Conservation (phyloP, 2,329 filamentous ascomycete species). For the Neoarthrinium moseri region DNA sequence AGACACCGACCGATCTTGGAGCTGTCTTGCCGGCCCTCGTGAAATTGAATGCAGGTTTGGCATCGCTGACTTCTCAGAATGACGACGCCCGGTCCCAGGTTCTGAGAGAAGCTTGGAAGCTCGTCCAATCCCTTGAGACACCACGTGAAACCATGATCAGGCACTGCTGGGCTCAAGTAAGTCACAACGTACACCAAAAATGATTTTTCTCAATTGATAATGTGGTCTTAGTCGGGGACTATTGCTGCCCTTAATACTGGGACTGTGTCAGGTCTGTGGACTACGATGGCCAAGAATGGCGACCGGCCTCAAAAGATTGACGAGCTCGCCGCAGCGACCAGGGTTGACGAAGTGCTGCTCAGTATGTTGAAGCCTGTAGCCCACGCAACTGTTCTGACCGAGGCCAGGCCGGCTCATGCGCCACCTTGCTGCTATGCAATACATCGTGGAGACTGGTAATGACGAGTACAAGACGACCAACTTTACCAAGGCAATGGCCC, state of each 20-base stretch:
- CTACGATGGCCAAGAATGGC: slow-evolving; percentile 28
- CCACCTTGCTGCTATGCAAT: slow-evolving; percentile 32
- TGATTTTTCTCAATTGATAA: slow-evolving; percentile 2
- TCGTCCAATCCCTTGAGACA: slow-evolving; percentile 38
- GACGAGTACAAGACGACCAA: slow-evolving; percentile 31
- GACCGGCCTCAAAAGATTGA: slow-evolving; percentile 26
- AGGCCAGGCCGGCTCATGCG: slow-evolving; percentile 26
- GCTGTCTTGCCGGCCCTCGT: not conserved
- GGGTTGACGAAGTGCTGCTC: slow-evolving; percentile 25
- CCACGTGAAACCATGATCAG: slow-evolving; percentile 47
- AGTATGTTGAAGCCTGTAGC: slow-evolving; percentile 15
- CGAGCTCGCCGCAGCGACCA: slow-evolving; percentile 28
- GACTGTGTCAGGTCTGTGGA: slow-evolving; percentile 29
- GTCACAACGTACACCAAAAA: not conserved
- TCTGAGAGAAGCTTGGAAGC: slow-evolving; percentile 30
- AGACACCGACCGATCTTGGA: not conserved
- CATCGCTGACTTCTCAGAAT: not conserved
- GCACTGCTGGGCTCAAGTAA: slow-evolving; percentile 41
- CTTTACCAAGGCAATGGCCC: slow-evolving; percentile 25
- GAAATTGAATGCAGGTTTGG: not conserved
- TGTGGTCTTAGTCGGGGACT: not conserved
- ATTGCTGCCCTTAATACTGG: slow-evolving; percentile 2
- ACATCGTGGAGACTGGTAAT: slow-evolving; percentile 27
- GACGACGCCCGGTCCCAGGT: slow-evolving; percentile 26
- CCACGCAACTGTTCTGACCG: not conserved